Evolutionary conservation across 2,329 filamentous ascomycete species (phyloP), one percentile per base, ranked within the genome.

Genomic region (Alternaria incomplexa): DNA sequence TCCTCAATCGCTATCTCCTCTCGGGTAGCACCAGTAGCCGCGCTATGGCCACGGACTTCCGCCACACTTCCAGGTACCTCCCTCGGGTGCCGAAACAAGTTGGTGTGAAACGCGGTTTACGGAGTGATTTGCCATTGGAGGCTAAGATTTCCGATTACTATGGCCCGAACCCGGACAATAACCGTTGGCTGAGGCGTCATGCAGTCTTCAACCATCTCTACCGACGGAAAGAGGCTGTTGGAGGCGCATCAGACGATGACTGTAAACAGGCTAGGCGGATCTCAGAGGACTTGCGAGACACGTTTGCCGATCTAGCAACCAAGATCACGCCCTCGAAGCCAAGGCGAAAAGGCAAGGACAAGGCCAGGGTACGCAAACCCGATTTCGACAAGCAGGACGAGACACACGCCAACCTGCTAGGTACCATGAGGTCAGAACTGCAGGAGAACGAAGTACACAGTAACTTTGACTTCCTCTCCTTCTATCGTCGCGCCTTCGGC

Each of bases 381-480:
- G 45, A 68, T 25, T 65, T 70, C 20, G 20, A 47, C 9, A 25
- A 54, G 10, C 25, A 46, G 7, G 50, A 61, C 3, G 22, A 54
- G 13, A 47, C 43, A 3, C 58, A 69, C 22, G 48, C 58, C 10
- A 32, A 53, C 2, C 56, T 66, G 2, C 52, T 73, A 11, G 47
- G 36, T 11, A 64, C 64, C 13, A 52, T 52, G 48, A 52, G 32
- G 30, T 52, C 48, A 40, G 52, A 45, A 52, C 61, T 72, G 28
- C 47, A 56, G 25, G 55, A 53, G 6, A 43, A 64, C 11, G 68
- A 73, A 46, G 22, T 71, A 5, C 64, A 71, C 43, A 62, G 52
- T 17, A 58, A 63, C 47, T 73, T 72, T 58, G 70, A 73, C 46
- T 70, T 71, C 43, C 67, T 70, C 9, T 52, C 61, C 12, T 65